Evolutionary conservation across 2,329 filamentous ascomycete species (phyloP).

Genomic region (Cordyceps javanica): DNA sequence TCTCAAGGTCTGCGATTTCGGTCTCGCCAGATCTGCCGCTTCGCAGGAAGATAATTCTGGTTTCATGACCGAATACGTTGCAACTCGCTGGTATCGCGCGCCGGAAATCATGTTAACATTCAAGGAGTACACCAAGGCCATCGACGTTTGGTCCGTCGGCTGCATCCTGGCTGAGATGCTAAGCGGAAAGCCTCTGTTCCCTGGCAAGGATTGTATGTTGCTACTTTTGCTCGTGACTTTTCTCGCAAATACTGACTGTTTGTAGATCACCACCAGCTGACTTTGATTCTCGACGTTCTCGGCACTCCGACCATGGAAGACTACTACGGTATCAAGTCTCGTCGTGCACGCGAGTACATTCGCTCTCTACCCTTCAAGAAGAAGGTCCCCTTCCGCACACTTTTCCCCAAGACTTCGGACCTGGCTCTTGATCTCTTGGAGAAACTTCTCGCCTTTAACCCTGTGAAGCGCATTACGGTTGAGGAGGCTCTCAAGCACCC

Average conservation of each 20-base stretch:
- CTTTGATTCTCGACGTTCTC: slow-evolving; percentile 91
- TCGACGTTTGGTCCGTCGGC: slow-evolving; percentile 98
- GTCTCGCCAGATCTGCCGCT: slow-evolving; percentile 87
- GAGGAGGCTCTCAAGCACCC: slow-evolving; percentile 96
- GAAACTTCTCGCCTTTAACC: slow-evolving; percentile 95
- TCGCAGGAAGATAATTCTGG: slow-evolving; percentile 99
- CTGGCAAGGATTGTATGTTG: slow-evolving; percentile 91
- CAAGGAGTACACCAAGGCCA: slow-evolving; percentile 99
- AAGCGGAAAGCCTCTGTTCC: slow-evolving; percentile 95
- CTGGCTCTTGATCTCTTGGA: slow-evolving; percentile 89
- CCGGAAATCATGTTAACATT: slow-evolving; percentile 99
- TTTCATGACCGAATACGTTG: slow-evolving; percentile 99
- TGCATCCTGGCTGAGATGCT: slow-evolving; percentile 99
- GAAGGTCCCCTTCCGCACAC: slow-evolving; percentile 94
- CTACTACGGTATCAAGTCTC: slow-evolving; percentile 99
- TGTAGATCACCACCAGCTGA: slow-evolving; percentile 92
- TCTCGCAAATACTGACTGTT: not conserved
- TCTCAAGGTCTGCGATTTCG: slow-evolving; percentile 98
- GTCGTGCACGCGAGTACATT: slow-evolving; percentile 95
- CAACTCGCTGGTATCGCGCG: slow-evolving; percentile 96
- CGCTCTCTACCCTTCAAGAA: slow-evolving; percentile 98
- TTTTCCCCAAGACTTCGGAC: slow-evolving; percentile 99
- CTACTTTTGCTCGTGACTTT: not conserved
- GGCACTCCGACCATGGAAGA: slow-evolving; percentile 99
- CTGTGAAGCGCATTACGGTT: slow-evolving; percentile 95